Conservation (phyloP, 2,329 filamentous ascomycete genomes). For the Colletotrichum phormii region DNA sequence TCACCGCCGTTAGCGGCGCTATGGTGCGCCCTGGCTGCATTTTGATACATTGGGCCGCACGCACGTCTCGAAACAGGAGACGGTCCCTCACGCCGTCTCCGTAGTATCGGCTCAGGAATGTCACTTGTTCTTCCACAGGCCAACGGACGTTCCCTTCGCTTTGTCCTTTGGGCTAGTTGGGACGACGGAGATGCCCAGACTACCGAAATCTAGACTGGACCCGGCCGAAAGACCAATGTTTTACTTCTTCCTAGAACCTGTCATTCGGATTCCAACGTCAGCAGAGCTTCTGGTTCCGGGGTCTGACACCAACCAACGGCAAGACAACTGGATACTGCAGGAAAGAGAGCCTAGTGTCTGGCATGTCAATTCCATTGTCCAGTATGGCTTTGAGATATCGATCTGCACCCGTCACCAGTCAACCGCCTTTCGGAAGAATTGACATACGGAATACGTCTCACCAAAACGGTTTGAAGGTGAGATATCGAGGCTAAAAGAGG, state of each 20-base stretch:
- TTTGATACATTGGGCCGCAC: constrained; percentile 5
- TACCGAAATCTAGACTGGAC: constrained; percentile 9
- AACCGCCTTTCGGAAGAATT: neutral
- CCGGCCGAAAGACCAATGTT: constrained; percentile 7
- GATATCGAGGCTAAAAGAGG: neutral
- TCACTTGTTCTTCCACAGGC: neutral
- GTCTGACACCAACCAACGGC: neutral
- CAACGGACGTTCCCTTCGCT: constrained; percentile 13
- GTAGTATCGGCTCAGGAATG: constrained; percentile 17
- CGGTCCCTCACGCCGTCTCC: constrained; percentile 11
- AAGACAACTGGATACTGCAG: constrained; percentile 1
- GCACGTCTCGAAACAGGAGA: constrained; percentile 22
- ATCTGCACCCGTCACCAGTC: neutral
- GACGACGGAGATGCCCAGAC: constrained; percentile 17
- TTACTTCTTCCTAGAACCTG: neutral
- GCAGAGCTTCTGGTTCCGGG: neutral
- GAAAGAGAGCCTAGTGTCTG: neutral
- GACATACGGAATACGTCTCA: too few relatives aligned
- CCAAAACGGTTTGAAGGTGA: neutral
- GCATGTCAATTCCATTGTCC: neutral
- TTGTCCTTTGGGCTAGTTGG: constrained; percentile 22
- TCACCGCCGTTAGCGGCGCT: constrained; percentile 27
- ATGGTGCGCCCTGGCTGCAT: neutral
- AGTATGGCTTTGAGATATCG: neutral
- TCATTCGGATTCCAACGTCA: neutral